Evolutionary conservation across 1,284 basidiomycete genomes (phyloP).

Genomic region (Rhodotorula sp.): DNA sequence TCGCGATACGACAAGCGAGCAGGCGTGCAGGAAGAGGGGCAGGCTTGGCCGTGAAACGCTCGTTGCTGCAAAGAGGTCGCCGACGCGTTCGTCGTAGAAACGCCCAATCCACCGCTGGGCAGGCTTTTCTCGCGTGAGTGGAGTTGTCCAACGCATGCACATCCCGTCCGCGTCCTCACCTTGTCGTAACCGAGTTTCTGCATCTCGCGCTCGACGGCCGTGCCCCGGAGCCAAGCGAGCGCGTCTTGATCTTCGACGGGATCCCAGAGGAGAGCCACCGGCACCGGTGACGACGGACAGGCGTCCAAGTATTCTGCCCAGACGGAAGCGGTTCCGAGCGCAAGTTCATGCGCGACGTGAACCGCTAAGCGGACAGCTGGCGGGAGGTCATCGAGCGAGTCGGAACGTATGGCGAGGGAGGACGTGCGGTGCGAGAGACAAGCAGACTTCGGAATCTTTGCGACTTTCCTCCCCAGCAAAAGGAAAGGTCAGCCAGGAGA

Average conservation of each 20-base stretch:
- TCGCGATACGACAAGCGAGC: slow-evolving; percentile 76
- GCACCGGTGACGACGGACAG: slow-evolving; percentile 47
- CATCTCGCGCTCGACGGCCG: slow-evolving; percentile 48
- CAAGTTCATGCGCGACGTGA: slow-evolving; percentile 50
- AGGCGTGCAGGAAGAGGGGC: slow-evolving; percentile 65
- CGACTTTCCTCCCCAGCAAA: slow-evolving; percentile 44
- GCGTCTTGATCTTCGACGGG: slow-evolving; percentile 35
- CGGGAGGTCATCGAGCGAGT: slow-evolving; percentile 15
- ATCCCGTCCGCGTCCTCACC: slow-evolving; percentile 22
- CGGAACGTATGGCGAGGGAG: slow-evolving; percentile 11
- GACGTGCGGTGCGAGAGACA: slow-evolving; percentile 48
- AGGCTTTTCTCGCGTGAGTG: too few species aligned
- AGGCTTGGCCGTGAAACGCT: slow-evolving; percentile 45
- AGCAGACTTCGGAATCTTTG: slow-evolving; percentile 48
- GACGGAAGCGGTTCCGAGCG: slow-evolving; percentile 44
- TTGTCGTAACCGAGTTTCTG: slow-evolving; percentile 41
- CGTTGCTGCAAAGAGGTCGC: slow-evolving; percentile 43
- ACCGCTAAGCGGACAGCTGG: slow-evolving; percentile 48
- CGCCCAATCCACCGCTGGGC: not conserved
- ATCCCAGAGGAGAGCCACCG: slow-evolving; percentile 48
- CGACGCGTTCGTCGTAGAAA: slow-evolving; percentile 10
- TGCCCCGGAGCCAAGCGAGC: slow-evolving; percentile 45
- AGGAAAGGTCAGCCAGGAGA: not conserved
- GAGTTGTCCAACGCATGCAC: too few species aligned
- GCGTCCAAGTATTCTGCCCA: slow-evolving; percentile 51